Conservation (phyloP, 116 monocot genomes). For the Trichopus zeylanicus region DNA sequence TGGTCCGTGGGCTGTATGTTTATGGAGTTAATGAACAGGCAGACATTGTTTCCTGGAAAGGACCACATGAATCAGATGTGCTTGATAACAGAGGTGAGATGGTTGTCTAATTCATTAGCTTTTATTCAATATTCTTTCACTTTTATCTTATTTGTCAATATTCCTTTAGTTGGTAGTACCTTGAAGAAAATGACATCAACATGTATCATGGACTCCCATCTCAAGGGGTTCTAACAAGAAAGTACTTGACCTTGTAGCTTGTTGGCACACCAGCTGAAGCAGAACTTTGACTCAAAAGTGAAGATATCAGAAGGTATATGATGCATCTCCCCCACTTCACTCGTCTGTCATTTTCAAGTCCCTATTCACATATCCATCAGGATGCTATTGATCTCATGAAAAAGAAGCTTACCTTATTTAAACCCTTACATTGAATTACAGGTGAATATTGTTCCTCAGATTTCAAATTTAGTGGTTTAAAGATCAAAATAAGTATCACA, state of each 20-base stretch:
- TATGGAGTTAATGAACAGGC: conserved; percentile 86
- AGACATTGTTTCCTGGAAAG: conserved; percentile 88
- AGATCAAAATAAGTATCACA: no score
- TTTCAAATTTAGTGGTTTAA: no score
- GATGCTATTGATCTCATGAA: conserved; percentile 85
- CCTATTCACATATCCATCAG: conserved; percentile 76
- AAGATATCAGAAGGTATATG: conserved; percentile 81
- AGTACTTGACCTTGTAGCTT: conserved; percentile 34
- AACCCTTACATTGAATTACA: conserved; percentile 77
- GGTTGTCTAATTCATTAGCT: background rate
- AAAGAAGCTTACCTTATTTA: conserved; percentile 91
- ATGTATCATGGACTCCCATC: background rate
- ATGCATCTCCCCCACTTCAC: conserved; percentile 74
- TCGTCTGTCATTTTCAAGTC: conserved; percentile 58
- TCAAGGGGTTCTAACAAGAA: background rate
- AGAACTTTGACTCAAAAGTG: conserved; percentile 73
- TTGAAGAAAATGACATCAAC: background rate
- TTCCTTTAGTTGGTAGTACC: no score
- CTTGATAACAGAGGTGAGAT: conserved; percentile 74
- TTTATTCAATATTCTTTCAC: no score
- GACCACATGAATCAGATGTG: conserved; percentile 95
- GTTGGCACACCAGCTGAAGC: conserved; percentile 79
- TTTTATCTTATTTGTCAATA: no score
- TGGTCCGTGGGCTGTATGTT: conserved; percentile 99
- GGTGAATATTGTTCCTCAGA: conserved; percentile 29